Evolutionary conservation across 1,284 basidiomycete genomes (phyloP), one percentile per base, ranked within the genome.

Genomic region (Boletus semigastroideus): DNA sequence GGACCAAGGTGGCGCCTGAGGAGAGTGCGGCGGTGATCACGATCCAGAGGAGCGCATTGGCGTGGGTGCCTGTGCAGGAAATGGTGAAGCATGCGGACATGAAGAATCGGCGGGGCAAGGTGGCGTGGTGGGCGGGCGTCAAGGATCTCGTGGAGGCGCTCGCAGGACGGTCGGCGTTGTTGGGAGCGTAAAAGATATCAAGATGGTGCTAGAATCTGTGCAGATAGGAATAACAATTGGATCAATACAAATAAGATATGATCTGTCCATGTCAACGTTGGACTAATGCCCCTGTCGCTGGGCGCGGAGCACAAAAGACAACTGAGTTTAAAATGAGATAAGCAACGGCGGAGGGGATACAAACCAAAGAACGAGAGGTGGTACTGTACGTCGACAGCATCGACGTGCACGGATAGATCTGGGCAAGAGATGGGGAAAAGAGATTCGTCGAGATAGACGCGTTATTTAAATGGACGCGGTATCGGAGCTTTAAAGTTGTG

Each of bases 1-100:
- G 80, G 56, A 62, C 73, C 46, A 77, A 80, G 55, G 71, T 75
- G 20, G 84, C 86, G 17, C 64, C 73, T 0, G 75, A 71, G 0
- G 86, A 90, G 53, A 86, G 86, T 16, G 94, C 94, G 0, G 89
- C 90, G 17, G 90, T 97, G 57, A 97, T 98, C 61, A 94, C 92
- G 19, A 90, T 98, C 60, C 89, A 95, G 67, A 82, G 89, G n/a
- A 86, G 86, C 49, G 74, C 79, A 30, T 79, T 98, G 56, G 76
- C 84, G 56, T 94, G 92, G 80, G 91, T 94, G 5, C 81, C 88
- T 0, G 89, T 94, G 54, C 77, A 82, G 57, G 91, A 93, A 60
- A 92, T 98, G 82, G 76, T 91, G 47, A 73, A 76, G 56, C 84
- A 92, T 49, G 92, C 95, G 20, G 95, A 99, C 72, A 91, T 96